Base-by-base conservation (phyloP, 2,329 filamentous ascomycete genomes). In the Ampelomyces quisqualis region DNA sequence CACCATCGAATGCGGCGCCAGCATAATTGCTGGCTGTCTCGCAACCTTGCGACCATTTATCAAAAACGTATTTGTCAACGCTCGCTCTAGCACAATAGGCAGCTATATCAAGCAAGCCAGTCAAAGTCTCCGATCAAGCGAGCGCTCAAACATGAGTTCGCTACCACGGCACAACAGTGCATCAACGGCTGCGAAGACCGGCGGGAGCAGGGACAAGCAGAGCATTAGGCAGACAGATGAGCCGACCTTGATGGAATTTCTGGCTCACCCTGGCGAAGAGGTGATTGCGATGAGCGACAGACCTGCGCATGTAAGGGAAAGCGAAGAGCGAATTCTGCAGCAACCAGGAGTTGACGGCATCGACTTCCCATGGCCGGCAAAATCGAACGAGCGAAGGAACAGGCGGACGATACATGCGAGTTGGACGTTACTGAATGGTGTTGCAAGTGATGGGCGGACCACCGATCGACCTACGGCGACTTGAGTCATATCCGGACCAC, bases 11-110 rank as follows among this genome's bases (percentile, higher is more conserved):
- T 59, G 57, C 10, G 64, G 65, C 9, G 50, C 58, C 7, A 60
- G 72, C 11, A 75, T 75, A 34, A 68, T 70, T 5, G 76, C 76
- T 13, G 75, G 71, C 19, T 76, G 73, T 50, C 65, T 77, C 6
- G 75, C 76, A 5, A 77, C 74, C 1, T 68, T 78, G 1, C 73
- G 74, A 1, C 76, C 76, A 1, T 62, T 78, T 0, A 64, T 78
- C 36, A 66, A 57, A 28, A 14, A 31, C 20, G n/a, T 42, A 2
- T 22, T 49, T 2, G 30, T 3, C 29, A 35, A 34, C 34, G 46
- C 43, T 9, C 20, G 18, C 5, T 23, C 34, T 8, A 47, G 20
- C 1, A n/a, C 27, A 7, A 5, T 43, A 5, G 39, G 17, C 5
- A 30, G 35, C 7, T 43, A 29, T 15, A 31, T 39, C 7, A 37